These are phyloP conservation scores for Mycena olivaceomarginata DNA, from an alignment of 768 basidiomycete species.

Conservation along the genomic window DNA sequence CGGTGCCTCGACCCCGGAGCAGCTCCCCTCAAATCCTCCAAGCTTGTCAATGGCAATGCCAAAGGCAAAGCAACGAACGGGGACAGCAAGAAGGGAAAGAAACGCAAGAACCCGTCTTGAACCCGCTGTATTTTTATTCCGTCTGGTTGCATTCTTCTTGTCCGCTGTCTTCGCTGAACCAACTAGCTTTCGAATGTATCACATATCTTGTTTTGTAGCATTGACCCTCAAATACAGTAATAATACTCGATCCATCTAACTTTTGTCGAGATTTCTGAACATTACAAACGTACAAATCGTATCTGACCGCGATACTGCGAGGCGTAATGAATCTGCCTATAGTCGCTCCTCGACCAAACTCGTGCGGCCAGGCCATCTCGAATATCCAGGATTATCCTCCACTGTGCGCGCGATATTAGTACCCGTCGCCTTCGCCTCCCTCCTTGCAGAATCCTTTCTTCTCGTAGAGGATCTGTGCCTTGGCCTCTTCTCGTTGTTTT, in stretches of 20 bases:
- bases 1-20: slow-evolving; percentile 54
- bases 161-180: slow-evolving; percentile 33
- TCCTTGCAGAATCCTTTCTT: slow-evolving; percentile 95
- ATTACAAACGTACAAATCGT: slow-evolving; percentile 42
- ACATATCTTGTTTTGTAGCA: slow-evolving; percentile 45
- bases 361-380: slow-evolving; percentile 11
- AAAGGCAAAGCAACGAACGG: slow-evolving; percentile 63
- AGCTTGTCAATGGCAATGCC: slow-evolving; percentile 67
- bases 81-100: slow-evolving; percentile 76
- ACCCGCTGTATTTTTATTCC: slow-evolving; percentile 52
- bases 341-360: slow-evolving; percentile 27
- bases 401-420: slow-evolving; percentile 65
- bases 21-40: slow-evolving; percentile 60
- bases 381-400: slow-evolving; percentile 36
- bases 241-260: slow-evolving; percentile 26
- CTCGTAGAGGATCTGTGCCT: slow-evolving; percentile 88
- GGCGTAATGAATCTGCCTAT: slow-evolving; percentile 52
- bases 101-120: slow-evolving; percentile 67
- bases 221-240: slow-evolving; percentile 35
- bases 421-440: slow-evolving; percentile 97
- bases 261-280: slow-evolving; percentile 20
- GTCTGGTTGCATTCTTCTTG: slow-evolving; percentile 37
- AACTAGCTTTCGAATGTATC: slow-evolving; percentile 41
- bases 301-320: slow-evolving; percentile 45
- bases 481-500: slow-evolving; percentile 88